A percentile compares a stretch with the other conserved stretches of the same genome.
Evolutionary conservation across 768 basidiomycete genomes (phyloP).

Genomic region (Phaeolepiota aurea): DNA sequence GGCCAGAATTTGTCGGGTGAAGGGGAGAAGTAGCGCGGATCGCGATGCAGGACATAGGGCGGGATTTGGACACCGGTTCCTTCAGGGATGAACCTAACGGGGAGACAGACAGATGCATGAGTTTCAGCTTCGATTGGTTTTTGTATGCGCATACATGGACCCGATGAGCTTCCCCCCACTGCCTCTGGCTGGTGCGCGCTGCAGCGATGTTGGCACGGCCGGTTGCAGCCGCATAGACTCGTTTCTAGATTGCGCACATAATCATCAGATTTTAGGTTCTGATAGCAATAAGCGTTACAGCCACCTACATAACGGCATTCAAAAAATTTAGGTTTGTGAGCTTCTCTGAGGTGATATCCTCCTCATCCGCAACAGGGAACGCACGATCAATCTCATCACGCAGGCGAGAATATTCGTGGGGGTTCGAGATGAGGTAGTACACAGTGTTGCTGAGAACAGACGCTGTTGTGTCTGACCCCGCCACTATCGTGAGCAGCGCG

Average conservation of each 20-base stretch:
- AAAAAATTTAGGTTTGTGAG: conserved; percentile 17
- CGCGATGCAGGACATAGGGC: conserved; percentile 27
- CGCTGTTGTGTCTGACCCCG: conserved; percentile 23
- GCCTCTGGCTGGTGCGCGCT: conserved; percentile 21
- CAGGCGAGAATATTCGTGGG: conserved; percentile 14
- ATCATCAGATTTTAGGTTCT: background rate
- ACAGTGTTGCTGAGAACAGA: conserved; percentile 16
- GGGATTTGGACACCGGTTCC: conserved; percentile 29
- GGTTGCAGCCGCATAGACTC: conserved; percentile 29
- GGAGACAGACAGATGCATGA: conserved; percentile 1
- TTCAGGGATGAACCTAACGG: conserved; percentile 27
- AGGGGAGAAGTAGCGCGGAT: conserved; percentile 28
- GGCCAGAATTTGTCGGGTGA: conserved; percentile 28
- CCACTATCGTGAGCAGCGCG: conserved; percentile 18
- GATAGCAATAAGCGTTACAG: too few species aligned
- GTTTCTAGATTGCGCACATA: conserved; percentile 16
- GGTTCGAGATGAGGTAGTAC: conserved; percentile 18
- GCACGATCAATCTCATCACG: conserved; percentile 17
- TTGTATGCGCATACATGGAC: conserved; percentile 11
- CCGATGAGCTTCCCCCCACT: conserved; percentile 20
- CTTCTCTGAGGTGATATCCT: conserved; percentile 10
- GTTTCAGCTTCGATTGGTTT: background rate
- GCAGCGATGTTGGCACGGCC: conserved; percentile 23
- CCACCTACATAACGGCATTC: conserved; percentile 26
- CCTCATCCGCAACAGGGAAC: conserved; percentile 10